phyloP scores from a whole-genome alignment of 805 yeast species.

The Naumovozyma dairenensis region DNA sequence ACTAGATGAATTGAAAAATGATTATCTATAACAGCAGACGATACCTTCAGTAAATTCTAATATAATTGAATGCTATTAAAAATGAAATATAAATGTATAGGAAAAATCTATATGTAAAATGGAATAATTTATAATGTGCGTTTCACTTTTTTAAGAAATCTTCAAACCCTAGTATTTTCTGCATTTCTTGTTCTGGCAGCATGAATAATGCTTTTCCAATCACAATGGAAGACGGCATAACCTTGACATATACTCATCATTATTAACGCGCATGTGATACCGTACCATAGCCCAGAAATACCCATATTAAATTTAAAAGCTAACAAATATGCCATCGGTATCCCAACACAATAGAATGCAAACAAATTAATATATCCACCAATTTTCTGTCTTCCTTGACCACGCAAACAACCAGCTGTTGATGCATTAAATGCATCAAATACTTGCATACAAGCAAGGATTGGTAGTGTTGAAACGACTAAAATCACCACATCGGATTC shows the following conservation, averaged over 20 bases:
- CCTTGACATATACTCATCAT: constrained; percentile 29
- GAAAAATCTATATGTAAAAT: too few relatives aligned
- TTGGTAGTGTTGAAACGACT: constrained; percentile 45
- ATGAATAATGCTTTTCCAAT: constrained; percentile 22
- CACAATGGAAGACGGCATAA: constrained; percentile 27
- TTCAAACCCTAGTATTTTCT: constrained; percentile 8
- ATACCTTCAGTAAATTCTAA: background rate
- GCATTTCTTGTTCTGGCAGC: constrained; percentile 24
- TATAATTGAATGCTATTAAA: background rate
- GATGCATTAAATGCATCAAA: constrained; percentile 62
- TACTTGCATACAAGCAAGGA: constrained; percentile 60
- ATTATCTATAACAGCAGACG: too few relatives aligned
- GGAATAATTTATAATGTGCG: too few relatives aligned
- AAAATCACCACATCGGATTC: constrained; percentile 47
- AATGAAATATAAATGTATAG: too few relatives aligned
- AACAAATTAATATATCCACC: constrained; percentile 31
- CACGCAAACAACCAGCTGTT: constrained; percentile 67
- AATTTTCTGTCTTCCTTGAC: constrained; percentile 49
- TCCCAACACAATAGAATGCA: constrained; percentile 41
- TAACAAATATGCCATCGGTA: constrained; percentile 48
- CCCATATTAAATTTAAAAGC: constrained; percentile 43
- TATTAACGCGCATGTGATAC: constrained; percentile 30
- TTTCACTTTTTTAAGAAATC: background rate
- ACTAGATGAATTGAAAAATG: constrained; percentile 12
- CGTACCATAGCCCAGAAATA: constrained; percentile 57